Conservation (phyloP, 495 filamentous ascomycete species). For the Glarea lozoyensis region DNA sequence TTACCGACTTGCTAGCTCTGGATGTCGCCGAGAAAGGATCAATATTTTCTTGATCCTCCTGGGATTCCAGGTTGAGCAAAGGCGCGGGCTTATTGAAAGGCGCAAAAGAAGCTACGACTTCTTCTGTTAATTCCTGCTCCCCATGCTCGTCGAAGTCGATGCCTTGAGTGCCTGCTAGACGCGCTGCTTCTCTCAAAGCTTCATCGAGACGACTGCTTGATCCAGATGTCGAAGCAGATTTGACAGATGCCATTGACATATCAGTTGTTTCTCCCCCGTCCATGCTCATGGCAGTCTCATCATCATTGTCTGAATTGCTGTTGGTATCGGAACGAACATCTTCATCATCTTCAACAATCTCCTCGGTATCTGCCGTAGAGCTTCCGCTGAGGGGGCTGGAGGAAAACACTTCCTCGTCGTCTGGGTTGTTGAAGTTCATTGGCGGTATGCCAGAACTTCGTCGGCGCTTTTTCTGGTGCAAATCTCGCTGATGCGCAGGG, state of each 20-base stretch:
- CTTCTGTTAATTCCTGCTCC: constrained; percentile 44
- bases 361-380: constrained; percentile 52
- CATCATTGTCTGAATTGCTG: constrained; percentile 53
- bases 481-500: constrained; percentile 58
- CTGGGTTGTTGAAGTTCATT: constrained; percentile 51
- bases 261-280: constrained; percentile 61
- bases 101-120: constrained; percentile 68
- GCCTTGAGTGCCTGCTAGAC: constrained; percentile 56
- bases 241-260: constrained; percentile 48
- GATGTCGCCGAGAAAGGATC: constrained; percentile 36
- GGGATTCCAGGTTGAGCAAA: constrained; percentile 16
- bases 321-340: constrained; percentile 42
- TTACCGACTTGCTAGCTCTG: constrained; percentile 17
- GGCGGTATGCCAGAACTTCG: constrained; percentile 56
- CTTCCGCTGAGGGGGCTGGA: constrained; percentile 73
- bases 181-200: constrained; percentile 65
- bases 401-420: constrained; percentile 58
- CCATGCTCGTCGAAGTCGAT: constrained; percentile 51
- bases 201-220: constrained; percentile 65
- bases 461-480: constrained; percentile 57
- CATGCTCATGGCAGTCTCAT: constrained; percentile 68
- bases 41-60: constrained; percentile 54
- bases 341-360: constrained; percentile 40
- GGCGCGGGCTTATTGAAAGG: constrained; percentile 51
- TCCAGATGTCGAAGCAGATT: constrained; percentile 50